Conservation (phyloP, 2,329 filamentous ascomycete genomes). For the Sarocladium kiliense region DNA sequence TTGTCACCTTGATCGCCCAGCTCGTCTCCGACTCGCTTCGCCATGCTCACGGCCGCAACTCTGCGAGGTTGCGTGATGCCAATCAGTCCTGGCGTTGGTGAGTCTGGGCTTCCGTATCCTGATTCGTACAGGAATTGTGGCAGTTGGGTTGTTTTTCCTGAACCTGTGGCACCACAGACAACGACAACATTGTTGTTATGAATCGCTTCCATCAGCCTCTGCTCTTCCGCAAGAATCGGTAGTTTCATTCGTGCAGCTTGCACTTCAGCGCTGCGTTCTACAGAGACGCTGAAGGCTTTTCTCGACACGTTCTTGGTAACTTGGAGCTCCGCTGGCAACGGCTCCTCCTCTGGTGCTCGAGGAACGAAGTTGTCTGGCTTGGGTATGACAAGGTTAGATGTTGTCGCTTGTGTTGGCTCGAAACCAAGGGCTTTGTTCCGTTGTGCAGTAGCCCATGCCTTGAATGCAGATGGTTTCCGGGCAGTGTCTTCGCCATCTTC, state of each 20-base stretch:
- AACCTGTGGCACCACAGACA: conserved; percentile 91
- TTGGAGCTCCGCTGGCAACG: conserved; percentile 61
- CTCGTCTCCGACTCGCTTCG: conserved; percentile 83
- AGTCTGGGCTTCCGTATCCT: conserved; percentile 75
- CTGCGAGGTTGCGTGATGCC: conserved; percentile 91
- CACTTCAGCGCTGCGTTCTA: conserved; percentile 66
- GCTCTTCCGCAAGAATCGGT: conserved; percentile 90
- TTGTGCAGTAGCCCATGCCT: conserved; percentile 84
- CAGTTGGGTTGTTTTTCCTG: conserved; percentile 95
- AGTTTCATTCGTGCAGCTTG: conserved; percentile 74
- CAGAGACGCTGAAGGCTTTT: conserved; percentile 71
- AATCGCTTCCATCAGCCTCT: conserved; percentile 96
- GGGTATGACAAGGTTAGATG: conserved; percentile 44
- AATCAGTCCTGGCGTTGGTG: conserved; percentile 84
- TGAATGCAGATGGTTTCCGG: conserved; percentile 65
- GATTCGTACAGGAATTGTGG: conserved; percentile 95
- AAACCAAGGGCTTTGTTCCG: conserved; percentile 78
- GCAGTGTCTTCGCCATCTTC: conserved; percentile 22
- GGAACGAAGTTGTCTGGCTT: conserved; percentile 60
- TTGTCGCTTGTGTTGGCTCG: conserved; percentile 37
- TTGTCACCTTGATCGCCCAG: conserved; percentile 69
- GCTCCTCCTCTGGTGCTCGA: conserved; percentile 64
- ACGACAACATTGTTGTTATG: conserved; percentile 87
- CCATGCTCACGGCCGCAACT: conserved; percentile 95
- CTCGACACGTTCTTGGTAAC: conserved; percentile 55